Conservation (phyloP, 768 basidiomycete genomes). For the Dacryopinax primogenitus region DNA sequence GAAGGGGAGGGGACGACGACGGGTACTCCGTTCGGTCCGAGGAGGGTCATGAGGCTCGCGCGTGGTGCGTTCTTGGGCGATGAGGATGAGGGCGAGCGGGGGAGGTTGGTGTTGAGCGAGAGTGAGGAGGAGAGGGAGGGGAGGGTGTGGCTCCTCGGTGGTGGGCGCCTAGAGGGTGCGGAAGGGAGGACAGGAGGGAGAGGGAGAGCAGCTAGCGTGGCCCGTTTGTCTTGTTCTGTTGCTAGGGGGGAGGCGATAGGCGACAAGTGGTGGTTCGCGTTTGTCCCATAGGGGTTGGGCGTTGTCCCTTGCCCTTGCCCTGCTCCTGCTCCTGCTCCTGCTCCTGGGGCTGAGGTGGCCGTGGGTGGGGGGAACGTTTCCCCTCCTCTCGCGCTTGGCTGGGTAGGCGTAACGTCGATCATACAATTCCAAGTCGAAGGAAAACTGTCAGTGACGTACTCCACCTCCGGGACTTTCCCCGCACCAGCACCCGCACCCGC, state of each 20-base stretch:
- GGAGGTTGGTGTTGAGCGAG: not conserved
- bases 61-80: not conserved
- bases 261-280: not conserved
- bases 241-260: not conserved
- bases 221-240: not conserved
- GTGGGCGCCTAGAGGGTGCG: not conserved
- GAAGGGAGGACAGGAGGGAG: not conserved
- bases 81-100: not conserved
- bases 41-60: not conserved
- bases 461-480: constrained; percentile 13
- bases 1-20: not conserved
- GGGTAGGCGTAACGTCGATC: constrained; percentile 51
- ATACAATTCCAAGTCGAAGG: constrained; percentile 84
- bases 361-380: too few relatives aligned
- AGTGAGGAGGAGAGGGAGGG: not conserved
- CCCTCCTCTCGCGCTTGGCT: constrained; percentile 19
- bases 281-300: too few relatives aligned
- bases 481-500: too few relatives aligned
- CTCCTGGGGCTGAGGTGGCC: too few relatives aligned
- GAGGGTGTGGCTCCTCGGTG: not conserved
- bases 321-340: too few relatives aligned
- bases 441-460: constrained; percentile 61
- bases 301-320: too few relatives aligned
- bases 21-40: not conserved
- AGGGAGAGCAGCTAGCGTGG: not conserved